Evolutionary conservation across 805 yeast species (phyloP).

Genomic region (Saccharomycopsis sp.): DNA sequence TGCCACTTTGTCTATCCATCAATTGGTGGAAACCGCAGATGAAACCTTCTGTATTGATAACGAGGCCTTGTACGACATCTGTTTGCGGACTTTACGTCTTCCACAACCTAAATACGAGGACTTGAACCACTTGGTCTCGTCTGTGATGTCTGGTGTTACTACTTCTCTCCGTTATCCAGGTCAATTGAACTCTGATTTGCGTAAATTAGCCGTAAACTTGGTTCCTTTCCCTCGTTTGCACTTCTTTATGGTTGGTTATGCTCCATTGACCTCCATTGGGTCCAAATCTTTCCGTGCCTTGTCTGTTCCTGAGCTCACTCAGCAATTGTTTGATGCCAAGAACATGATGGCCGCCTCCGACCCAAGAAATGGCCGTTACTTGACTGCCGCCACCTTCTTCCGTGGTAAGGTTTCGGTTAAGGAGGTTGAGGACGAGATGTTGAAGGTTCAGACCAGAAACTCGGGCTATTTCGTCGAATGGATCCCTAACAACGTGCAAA

Average conservation of each 20-base stretch:
- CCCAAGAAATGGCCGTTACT: constrained; percentile 84
- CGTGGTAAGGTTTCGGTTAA: constrained; percentile 89
- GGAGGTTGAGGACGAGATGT: constrained; percentile 94
- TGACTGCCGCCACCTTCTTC: constrained; percentile 90
- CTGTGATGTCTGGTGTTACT: constrained; percentile 94
- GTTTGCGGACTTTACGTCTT: constrained; percentile 78
- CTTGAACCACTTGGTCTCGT: constrained; percentile 74
- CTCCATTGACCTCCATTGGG: constrained; percentile 79
- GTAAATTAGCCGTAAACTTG: constrained; percentile 89
- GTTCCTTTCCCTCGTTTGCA: constrained; percentile 95
- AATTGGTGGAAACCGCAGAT: constrained; percentile 83
- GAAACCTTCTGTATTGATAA: constrained; percentile 95
- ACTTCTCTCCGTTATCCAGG: constrained; percentile 94
- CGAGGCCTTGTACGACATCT: constrained; percentile 86
- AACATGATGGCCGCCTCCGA: constrained; percentile 96
- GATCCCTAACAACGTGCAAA: constrained; percentile 94
- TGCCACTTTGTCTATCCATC: constrained; percentile 86
- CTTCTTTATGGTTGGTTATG: constrained; percentile 93
- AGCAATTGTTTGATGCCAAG: constrained; percentile 86
- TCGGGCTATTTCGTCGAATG: constrained; percentile 85
- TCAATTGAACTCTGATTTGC: constrained; percentile 85
- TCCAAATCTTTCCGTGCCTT: constrained; percentile 78
- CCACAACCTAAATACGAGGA: constrained; percentile 73
- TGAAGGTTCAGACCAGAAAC: constrained; percentile 73
- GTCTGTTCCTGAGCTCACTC: constrained; percentile 86